Evolutionary conservation across 805 yeast species (phyloP), one percentile per base, ranked within the genome.

Genomic region (Wickerhamiella allomyrinae): DNA sequence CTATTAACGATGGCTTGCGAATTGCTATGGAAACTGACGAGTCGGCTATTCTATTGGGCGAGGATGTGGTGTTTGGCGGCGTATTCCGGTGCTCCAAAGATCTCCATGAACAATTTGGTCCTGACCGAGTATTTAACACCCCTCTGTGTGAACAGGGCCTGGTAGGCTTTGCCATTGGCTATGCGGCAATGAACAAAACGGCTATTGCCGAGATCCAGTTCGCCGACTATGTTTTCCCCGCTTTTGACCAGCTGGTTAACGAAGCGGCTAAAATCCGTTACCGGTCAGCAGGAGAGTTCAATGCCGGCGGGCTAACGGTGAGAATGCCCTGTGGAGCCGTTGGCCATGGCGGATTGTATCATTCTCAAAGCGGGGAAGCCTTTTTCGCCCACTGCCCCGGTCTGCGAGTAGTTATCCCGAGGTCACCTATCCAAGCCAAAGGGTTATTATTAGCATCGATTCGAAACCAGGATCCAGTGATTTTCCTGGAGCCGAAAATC

Each of bases 251-350:
- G 51, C 85, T 86, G 59, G 77, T 86, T 61, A 86, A 85, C 70
- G 87, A 94, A 47, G 95, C 95, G 37, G 95, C 95, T 47, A 86
- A 85, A 70, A 85, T 94, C 43, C 81, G 80, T 60, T 86, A 85
- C 67, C 81, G 89, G 85, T 80, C 94, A 46, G 94, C 94, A 61
- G 91, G 94, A 68, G 79, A 74, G 45, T 57, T 47, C 44, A 89
- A 85, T 66, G 87, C 85, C 48, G 87, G 95, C 69, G 87, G 83
- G 62, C 79, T 86, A 58, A 85, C 94, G 35, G 84, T 86, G 67
- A 75, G 95, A 69, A 95, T 95, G 67, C 95, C 96, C 46, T 84
- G 86, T 61, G 95, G 95, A 64, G 91, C 93, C 29, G 94, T 95
- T 50, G 95, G 94, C 41, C 95, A 95, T 73, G 95, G 89, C 54